Evolutionary conservation across 2,329 filamentous ascomycete species (phyloP).

Genomic region (Ascosphaera apis): DNA sequence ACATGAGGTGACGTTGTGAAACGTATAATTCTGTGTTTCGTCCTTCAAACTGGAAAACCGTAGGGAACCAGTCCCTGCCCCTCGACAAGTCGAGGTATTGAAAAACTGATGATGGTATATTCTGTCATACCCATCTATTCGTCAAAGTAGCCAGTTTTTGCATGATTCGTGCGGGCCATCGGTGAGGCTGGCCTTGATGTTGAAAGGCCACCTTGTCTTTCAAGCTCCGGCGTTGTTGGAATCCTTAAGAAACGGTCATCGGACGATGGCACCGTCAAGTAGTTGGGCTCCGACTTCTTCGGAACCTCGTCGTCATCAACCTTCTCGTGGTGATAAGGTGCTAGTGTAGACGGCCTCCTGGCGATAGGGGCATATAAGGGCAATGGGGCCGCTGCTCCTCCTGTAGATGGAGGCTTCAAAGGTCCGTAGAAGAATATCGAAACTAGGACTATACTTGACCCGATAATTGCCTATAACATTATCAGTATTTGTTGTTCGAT

Average conservation of each 20-base stretch:
- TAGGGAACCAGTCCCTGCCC: too few relatives aligned
- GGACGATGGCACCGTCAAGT: background rate
- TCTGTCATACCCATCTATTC: too few relatives aligned
- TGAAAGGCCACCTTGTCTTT: background rate
- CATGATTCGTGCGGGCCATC: background rate
- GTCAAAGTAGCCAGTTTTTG: background rate
- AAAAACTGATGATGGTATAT: too few relatives aligned
- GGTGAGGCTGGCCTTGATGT: constrained; percentile 1
- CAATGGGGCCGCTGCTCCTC: too few relatives aligned
- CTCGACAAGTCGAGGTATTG: too few relatives aligned
- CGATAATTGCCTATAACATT: background rate
- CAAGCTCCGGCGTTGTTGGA: background rate
- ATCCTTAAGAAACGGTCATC: background rate
- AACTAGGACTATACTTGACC: background rate
- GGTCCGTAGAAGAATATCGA: background rate
- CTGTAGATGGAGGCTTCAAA: background rate
- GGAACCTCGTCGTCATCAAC: background rate
- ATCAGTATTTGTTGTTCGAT: too few relatives aligned
- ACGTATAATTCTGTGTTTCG: too few relatives aligned
- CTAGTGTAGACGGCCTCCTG: too few relatives aligned
- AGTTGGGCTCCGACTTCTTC: too few relatives aligned
- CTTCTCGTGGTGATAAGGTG: background rate
- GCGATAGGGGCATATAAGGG: too few relatives aligned
- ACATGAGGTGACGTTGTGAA: too few relatives aligned
- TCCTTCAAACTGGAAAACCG: too few relatives aligned